Evolutionary conservation across 805 yeast species (phyloP), one percentile per base, ranked within the genome.

Genomic region (Candida dajiaensis): DNA sequence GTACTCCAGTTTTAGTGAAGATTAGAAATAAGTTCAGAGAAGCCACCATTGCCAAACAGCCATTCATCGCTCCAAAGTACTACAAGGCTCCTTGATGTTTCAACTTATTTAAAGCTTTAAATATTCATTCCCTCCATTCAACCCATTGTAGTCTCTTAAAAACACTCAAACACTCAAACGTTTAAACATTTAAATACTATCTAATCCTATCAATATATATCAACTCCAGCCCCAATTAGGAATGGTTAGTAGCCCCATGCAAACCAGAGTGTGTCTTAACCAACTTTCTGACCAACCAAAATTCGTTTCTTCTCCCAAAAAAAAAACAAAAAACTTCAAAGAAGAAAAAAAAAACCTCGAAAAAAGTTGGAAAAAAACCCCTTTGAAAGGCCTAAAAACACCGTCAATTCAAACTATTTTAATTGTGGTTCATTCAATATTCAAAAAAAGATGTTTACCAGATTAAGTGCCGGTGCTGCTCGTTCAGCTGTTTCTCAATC

Each of bases 21-120:
- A 84, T 92, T 46, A 80, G 98, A 64, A 94, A 92, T 55, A 90
- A 89, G 62, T 66, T 73, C 56, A 81, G 90, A 62, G 83, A 83
- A 29, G 97, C 89, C 6, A 72, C 63, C 25, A 77, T 92, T n/a
- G 70, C 80, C 26, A 87, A 86, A 64, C 73, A 90, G 77, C 99
- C 99, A 12, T 86, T 94, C 60, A 86, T 88, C 6, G 74, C 78
- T 43, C 76, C 87, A 44, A 76, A 81, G 21, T 92, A 88, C 62
- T 85, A 84, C 69, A 78, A 78, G 61, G 57, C 42, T 18, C 53
- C 56, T 35, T 42, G 42, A 35, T 41, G 15, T 23, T 12, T 5
- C 4, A 6, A 4, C n/a, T n/a, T n/a, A n/a, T n/a, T n/a, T n/a
- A n/a, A n/a, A n/a, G n/a, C n/a, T n/a, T n/a, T n/a, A n/a, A n/a